Percentiles rank a stretch among this genome's conserved stretches.
phyloP scores from a whole-genome alignment of 768 basidiomycete genomes.

The Cantharellus cinnabarinus region DNA sequence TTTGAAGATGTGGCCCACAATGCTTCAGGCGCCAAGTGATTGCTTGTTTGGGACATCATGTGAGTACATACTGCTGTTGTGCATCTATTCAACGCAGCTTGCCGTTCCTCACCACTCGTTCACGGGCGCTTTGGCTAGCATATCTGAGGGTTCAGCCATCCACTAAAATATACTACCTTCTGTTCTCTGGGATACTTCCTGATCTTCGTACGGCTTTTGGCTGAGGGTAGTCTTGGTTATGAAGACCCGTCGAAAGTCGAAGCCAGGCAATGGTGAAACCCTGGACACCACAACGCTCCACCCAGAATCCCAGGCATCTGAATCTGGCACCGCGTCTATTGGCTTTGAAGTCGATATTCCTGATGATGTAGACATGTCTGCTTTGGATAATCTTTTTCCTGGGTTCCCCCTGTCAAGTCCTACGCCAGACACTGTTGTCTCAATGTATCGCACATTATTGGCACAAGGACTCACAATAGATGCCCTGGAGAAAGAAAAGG shows the following conservation, averaged over 20 bases:
- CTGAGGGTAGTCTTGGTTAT: not conserved
- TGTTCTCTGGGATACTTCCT: too few species aligned
- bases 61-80: too few species aligned
- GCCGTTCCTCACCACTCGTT: too few species aligned
- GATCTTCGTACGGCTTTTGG: too few species aligned
- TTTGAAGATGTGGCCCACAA: too few species aligned
- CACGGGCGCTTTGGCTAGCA: too few species aligned
- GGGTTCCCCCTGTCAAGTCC: constrained; percentile 36
- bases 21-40: too few species aligned
- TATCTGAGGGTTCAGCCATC: too few species aligned
- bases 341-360: not conserved
- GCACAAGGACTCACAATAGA: constrained; percentile 38
- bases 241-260: not conserved
- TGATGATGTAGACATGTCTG: not conserved
- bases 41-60: too few species aligned
- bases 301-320: not conserved
- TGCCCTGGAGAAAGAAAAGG: constrained; percentile 37
- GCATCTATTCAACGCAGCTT: too few species aligned
- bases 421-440: constrained; percentile 35
- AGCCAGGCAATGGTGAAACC: not conserved
- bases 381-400: constrained; percentile 22
- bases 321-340: not conserved
- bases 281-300: not conserved
- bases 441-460: constrained; percentile 41
- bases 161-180: too few species aligned